phyloP scores from a whole-genome alignment of 2,329 filamentous ascomycete genomes.

The Colletotrichum lentis region DNA sequence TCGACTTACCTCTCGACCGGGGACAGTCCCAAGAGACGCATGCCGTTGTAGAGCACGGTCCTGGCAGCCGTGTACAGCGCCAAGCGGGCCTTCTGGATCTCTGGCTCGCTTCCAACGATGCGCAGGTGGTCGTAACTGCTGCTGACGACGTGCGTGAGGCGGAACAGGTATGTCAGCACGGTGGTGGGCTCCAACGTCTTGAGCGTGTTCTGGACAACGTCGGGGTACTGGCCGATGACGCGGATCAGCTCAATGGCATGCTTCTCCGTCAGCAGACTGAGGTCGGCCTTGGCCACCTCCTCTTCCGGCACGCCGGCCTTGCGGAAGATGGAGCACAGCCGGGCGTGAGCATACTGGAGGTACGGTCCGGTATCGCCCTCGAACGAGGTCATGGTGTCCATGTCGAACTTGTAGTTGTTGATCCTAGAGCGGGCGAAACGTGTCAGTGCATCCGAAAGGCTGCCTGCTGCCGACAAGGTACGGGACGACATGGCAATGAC shows the following conservation, averaged over 20 bases:
- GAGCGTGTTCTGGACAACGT: slow-evolving; percentile 83
- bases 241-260: slow-evolving; percentile 79
- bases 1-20: slow-evolving; percentile 67
- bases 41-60: slow-evolving; percentile 81
- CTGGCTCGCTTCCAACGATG: slow-evolving; percentile 80
- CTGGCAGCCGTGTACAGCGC: slow-evolving; percentile 80
- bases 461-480: slow-evolving; percentile 25
- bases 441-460: slow-evolving; percentile 38
- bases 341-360: slow-evolving; percentile 83
- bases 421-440: slow-evolving; percentile 51
- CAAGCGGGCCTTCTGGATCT: slow-evolving; percentile 76
- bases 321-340: slow-evolving; percentile 71
- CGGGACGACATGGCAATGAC: slow-evolving; percentile 40
- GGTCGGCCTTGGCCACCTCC: slow-evolving; percentile 70
- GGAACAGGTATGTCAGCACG: slow-evolving; percentile 73
- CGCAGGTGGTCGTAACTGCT: slow-evolving; percentile 83
- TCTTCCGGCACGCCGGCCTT: slow-evolving; percentile 62
- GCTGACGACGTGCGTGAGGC: slow-evolving; percentile 83
- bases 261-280: slow-evolving; percentile 73
- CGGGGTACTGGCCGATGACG: slow-evolving; percentile 83
- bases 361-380: slow-evolving; percentile 88
- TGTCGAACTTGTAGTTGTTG: slow-evolving; percentile 75
- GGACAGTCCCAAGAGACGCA: slow-evolving; percentile 79
- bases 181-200: slow-evolving; percentile 80
- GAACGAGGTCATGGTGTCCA: slow-evolving; percentile 58